A percentile compares a stretch with the other conserved stretches of the same genome.
Conservation (phyloP, 441 rosid genomes). For the Gossypium trilobum region DNA sequence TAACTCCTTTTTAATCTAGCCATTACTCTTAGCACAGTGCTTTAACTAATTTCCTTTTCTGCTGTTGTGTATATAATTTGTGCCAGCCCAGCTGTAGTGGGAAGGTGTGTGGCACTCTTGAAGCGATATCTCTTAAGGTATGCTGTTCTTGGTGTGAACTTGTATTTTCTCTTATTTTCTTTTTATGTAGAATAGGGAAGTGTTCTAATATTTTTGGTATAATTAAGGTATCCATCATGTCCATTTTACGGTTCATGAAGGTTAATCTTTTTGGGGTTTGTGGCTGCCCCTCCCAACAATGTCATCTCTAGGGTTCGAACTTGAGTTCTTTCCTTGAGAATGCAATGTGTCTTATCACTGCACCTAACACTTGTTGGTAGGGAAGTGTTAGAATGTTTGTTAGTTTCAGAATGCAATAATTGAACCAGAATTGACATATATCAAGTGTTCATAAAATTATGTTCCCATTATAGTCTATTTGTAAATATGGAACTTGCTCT, state of each 20-base stretch:
- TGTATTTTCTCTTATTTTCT: slow-evolving; percentile 16
- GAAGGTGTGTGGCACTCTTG: slow-evolving; percentile 84
- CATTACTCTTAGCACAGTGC: slow-evolving; percentile 1
- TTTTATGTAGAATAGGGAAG: slow-evolving; percentile 11
- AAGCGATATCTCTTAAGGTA: slow-evolving; percentile 87
- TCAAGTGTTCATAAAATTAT: not conserved
- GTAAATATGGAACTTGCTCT: not conserved
- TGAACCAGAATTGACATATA: slow-evolving; percentile 2
- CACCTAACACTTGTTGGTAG: not conserved
- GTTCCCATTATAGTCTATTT: not conserved
- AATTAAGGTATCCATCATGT: no score
- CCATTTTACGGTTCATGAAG: no score
- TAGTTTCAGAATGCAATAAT: not conserved
- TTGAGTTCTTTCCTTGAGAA: no score
- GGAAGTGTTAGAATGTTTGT: slow-evolving; percentile 3
- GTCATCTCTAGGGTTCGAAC: no score
- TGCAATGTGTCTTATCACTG: no score
- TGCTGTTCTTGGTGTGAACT: slow-evolving; percentile 20
- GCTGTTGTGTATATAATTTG: slow-evolving; percentile 27
- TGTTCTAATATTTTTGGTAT: not conserved
- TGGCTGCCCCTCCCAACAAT: no score
- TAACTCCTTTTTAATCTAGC: not conserved
- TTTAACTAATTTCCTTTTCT: slow-evolving; percentile 13
- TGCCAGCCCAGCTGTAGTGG: slow-evolving; percentile 94
- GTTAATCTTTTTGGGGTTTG: no score